Conservation (phyloP, 345 rosid genomes). For the Ceriops zippeliana region DNA sequence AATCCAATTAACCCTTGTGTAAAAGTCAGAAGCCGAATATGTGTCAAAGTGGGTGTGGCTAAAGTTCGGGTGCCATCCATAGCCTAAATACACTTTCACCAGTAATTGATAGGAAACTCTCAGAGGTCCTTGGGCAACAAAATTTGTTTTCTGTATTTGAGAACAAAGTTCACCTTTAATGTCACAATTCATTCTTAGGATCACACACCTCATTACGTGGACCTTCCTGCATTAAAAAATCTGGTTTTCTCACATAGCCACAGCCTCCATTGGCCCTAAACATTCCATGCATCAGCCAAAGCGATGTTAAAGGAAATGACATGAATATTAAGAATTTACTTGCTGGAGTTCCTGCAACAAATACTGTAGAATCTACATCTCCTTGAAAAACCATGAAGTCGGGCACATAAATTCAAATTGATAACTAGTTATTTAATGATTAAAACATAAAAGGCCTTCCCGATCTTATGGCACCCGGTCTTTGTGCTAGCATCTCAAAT, state of each 20-base stretch:
- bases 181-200: constrained; percentile 41
- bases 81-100: constrained; percentile 65
- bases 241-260: constrained; percentile 52
- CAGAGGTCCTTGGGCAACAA: neutral
- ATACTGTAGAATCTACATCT: neutral
- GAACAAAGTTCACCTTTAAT: constrained; percentile 38
- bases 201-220: constrained; percentile 35
- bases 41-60: constrained; percentile 40
- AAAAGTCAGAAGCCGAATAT: constrained; percentile 70
- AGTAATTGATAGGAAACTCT: constrained; percentile 6
- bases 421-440: neutral
- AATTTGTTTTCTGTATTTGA: neutral
- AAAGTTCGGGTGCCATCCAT: constrained; percentile 64
- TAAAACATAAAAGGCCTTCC: neutral
- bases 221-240: constrained; percentile 40
- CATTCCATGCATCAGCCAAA: constrained; percentile 79
- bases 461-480: neutral
- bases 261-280: constrained; percentile 23
- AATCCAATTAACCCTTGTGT: constrained; percentile 43
- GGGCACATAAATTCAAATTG: neutral
- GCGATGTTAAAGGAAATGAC: constrained; percentile 29
- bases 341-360: neutral
- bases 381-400: neutral
- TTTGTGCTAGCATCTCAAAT: neutral
- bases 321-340: neutral